These are phyloP conservation scores for Linnemannia elongata DNA, from an alignment of 192 early-diverging fungal species.

Conservation along the genomic window DNA sequence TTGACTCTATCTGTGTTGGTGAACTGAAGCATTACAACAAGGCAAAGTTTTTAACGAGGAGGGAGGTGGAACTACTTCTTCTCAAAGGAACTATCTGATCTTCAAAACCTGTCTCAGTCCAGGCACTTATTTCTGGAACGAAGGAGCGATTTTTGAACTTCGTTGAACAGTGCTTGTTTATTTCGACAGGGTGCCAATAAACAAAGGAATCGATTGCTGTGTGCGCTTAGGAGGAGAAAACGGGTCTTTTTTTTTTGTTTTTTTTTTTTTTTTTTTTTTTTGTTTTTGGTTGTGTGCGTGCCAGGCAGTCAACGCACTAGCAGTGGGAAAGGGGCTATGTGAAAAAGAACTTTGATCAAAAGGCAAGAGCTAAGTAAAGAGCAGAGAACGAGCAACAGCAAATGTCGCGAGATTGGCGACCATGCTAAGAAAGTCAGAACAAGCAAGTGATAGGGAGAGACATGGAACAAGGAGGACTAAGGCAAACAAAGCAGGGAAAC, in stretches of 20 bases:
- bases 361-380: neutral
- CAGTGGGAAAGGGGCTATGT: no score
- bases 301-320: neutral
- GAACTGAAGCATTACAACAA: no score
- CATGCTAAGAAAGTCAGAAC: neutral
- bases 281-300: neutral
- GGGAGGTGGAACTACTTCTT: no score
- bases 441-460: neutral
- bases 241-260: no score
- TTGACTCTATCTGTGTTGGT: no score
- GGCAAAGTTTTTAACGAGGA: no score
- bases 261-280: no score
- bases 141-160: no score
- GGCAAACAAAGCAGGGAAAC: neutral
- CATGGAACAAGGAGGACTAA: neutral
- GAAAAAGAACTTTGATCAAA: neutral
- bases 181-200: neutral
- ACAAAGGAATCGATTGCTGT: neutral
- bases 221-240: neutral
- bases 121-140: no score
- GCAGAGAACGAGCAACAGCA: neutral
- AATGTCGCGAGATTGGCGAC: neutral
- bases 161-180: neutral
- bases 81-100: no score
- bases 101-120: no score